Evolutionary conservation across 257 asterid species (phyloP), one percentile per base, ranked within the genome.

Genomic region (Schizonepeta tenuifolia): DNA sequence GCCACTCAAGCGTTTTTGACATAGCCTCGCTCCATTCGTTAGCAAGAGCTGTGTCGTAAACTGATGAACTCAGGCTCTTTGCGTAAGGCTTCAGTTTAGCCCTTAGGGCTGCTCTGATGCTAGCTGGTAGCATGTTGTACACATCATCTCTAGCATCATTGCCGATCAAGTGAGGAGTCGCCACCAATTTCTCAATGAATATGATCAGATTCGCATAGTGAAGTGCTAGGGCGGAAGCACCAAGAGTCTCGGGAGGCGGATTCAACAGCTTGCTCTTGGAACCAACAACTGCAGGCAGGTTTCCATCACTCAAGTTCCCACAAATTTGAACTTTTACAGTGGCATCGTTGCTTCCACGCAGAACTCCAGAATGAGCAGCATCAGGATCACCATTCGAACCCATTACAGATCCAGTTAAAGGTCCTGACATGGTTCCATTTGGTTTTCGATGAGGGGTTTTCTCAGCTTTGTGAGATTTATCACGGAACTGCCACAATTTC

Each of bases 61-160:
- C 87, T 4, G 91, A 85, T 21, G 92, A 78, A 10, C 69, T 65
- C 69, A 87, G 61, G 66, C 72, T 83, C 86, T 84, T 88, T 11
- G 90, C 80, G 46, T 68, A 71, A 6, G 98, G 97, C 82, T 84
- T 90, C 78, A 93, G 84, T 76, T 89, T 90, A n/a, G 84, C 86
- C 84, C 97, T 79, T 31, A 93, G 91, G 51, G 91, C 71, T 22
- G 83, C 75, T 69, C 94, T 80, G 38, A 93, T 83, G 80, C 88
- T 80, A 36, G 89, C 82, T 1, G 98, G 98, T 62, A 93, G 61
- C 98, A 93, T 93, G 71, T 54, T 87, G 87, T 93, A 93, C 12
- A 93, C 78, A 76, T 93, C 97, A 31, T 82, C 87, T 64, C 98
- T 84, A 11, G 96, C 97, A 70, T 93, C 98, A 50, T 88, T 89